Conservation (phyloP, 1,139 yeast species). For the Schwanniomyces etchellsii region DNA sequence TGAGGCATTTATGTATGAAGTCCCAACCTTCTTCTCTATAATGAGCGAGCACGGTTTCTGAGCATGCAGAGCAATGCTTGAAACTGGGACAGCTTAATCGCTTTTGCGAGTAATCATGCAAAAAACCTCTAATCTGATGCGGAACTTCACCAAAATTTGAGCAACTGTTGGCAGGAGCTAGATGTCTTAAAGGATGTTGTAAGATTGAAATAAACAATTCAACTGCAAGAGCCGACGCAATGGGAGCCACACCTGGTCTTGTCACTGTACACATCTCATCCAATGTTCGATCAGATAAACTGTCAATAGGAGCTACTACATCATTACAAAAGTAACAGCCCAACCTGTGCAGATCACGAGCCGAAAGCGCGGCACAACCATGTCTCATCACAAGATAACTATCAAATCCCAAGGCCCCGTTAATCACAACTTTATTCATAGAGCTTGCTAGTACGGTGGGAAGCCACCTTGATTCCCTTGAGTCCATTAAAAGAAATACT, state of each 20-base stretch:
- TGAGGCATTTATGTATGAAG: constrained; percentile 66
- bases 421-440: constrained; percentile 65
- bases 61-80: constrained; percentile 81
- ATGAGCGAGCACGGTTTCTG: constrained; percentile 46
- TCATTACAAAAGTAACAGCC: constrained; percentile 98
- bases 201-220: constrained; percentile 72
- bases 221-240: constrained; percentile 84
- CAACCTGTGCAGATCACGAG: not conserved
- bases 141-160: constrained; percentile 68
- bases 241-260: constrained; percentile 87
- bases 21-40: constrained; percentile 65
- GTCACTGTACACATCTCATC: constrained; percentile 99
- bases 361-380: constrained; percentile 48
- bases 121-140: constrained; percentile 86
- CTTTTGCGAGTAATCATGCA: constrained; percentile 57
- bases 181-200: constrained; percentile 41
- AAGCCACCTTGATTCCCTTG: constrained; percentile 93
- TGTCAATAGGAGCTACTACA: constrained; percentile 88
- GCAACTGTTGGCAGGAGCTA: constrained; percentile 15
- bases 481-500: constrained; percentile 79
- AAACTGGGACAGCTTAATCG: constrained; percentile 70
- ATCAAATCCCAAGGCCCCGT: constrained; percentile 94
- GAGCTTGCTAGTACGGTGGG: constrained; percentile 80
- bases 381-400: constrained; percentile 91
- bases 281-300: constrained; percentile 74